Evolutionary conservation across 306 rosid species (phyloP).

Genomic region (Gleditsia sinensis): DNA sequence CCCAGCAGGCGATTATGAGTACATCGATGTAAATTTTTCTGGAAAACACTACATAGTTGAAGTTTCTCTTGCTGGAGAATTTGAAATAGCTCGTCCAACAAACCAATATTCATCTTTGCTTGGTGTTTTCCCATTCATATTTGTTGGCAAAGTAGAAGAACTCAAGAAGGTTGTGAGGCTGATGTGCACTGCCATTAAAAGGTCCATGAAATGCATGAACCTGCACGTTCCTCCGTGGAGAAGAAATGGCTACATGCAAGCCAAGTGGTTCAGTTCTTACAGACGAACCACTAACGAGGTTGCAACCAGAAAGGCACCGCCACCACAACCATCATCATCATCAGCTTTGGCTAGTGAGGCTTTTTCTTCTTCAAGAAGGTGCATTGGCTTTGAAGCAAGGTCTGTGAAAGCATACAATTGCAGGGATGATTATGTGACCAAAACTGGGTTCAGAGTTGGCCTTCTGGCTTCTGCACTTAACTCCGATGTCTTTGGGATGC

Average conservation of each 20-base stretch:
- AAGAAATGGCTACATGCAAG: conserved; percentile 66
- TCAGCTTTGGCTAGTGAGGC: neutral
- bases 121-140: conserved; percentile 56
- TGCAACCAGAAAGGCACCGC: conserved; percentile 17
- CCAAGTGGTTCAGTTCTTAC: conserved; percentile 79
- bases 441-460: conserved; percentile 52
- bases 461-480: conserved; percentile 57
- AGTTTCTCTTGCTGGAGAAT: conserved; percentile 50
- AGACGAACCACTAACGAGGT: conserved; percentile 61
- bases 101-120: conserved; percentile 51
- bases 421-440: conserved; percentile 42
- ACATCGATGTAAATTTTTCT: conserved; percentile 52
- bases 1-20: conserved; percentile 74
- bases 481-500: too few species aligned
- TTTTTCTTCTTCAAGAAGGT: conserved; percentile 23
- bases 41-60: conserved; percentile 73
- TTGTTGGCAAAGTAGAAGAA: conserved; percentile 60
- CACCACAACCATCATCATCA: too few species aligned
- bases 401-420: conserved; percentile 18
- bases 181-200: conserved; percentile 69
- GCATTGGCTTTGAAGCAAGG: conserved; percentile 46
- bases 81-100: conserved; percentile 83
- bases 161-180: conserved; percentile 55
- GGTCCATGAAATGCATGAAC: conserved; percentile 58
- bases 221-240: conserved; percentile 86